Conservation (phyloP, 169 alveolate species). For the Miamiensis avidus region DNA sequence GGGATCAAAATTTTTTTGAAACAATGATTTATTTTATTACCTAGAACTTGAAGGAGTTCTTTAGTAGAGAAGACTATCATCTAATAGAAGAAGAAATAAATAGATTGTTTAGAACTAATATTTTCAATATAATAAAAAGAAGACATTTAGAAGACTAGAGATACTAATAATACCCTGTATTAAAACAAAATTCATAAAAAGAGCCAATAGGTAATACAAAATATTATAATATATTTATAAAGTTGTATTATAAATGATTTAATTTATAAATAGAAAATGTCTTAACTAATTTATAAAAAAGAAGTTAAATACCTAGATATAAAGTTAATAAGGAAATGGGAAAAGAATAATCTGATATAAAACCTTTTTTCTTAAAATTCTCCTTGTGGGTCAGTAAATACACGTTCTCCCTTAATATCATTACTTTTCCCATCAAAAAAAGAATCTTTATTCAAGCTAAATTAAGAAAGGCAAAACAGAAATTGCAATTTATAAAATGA, state of each 20-base stretch:
- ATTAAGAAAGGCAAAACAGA: background rate
- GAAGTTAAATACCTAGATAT: slow-evolving; percentile 3
- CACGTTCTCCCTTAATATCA: slow-evolving; percentile 48
- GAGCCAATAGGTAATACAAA: background rate
- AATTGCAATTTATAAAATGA: no score
- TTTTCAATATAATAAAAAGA: slow-evolving; percentile 41
- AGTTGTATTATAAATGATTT: background rate
- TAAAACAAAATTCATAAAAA: background rate
- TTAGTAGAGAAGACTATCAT: slow-evolving; percentile 3
- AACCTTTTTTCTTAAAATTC: slow-evolving; percentile 39
- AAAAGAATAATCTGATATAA: slow-evolving; percentile 31
- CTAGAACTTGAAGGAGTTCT: slow-evolving; percentile 9
- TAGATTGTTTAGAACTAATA: slow-evolving; percentile 42
- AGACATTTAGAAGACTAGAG: slow-evolving; percentile 29
- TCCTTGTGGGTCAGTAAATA: slow-evolving; percentile 34
- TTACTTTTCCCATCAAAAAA: slow-evolving; percentile 35
- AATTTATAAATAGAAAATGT: background rate
- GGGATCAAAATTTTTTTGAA: slow-evolving; percentile 46
- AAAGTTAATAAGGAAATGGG: slow-evolving; percentile 24
- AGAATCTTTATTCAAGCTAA: background rate
- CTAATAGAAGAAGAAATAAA: slow-evolving; percentile 34
- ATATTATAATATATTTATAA: no score
- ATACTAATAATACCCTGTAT: slow-evolving; percentile 18
- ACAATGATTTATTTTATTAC: slow-evolving; percentile 31
- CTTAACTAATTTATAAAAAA: background rate